These are phyloP conservation scores for Sarcodon sp. DNA, from an alignment of 768 basidiomycete genomes.

Conservation along the genomic window DNA sequence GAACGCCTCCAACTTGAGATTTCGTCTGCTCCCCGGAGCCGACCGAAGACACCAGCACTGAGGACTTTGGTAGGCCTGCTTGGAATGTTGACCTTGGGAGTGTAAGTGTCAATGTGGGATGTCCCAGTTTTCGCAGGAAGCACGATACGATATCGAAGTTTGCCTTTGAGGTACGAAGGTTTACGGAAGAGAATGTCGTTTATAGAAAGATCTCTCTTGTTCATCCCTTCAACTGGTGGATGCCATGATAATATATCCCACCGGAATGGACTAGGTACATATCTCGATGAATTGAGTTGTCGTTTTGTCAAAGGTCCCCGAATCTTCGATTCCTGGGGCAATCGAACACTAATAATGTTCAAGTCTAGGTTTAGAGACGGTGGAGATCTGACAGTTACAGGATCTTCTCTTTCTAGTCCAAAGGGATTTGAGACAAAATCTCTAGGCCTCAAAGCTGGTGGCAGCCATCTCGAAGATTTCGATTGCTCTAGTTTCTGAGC, in stretches of 20 bases:
- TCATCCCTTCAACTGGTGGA: slow-evolving; percentile 59
- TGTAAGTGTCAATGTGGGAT: slow-evolving; percentile 1
- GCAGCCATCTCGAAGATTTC: slow-evolving; percentile 13
- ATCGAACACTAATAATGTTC: slow-evolving; percentile 23
- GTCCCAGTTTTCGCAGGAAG: slow-evolving; percentile 18
- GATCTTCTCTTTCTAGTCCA: background rate
- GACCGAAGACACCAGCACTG: slow-evolving; percentile 11
- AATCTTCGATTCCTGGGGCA: slow-evolving; percentile 31
- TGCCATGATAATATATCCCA: slow-evolving; percentile 62
- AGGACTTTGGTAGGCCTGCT: slow-evolving; percentile 8
- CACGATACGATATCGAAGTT: slow-evolving; percentile 19
- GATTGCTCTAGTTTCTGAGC: slow-evolving; percentile 6
- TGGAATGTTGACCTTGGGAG: slow-evolving; percentile 28
- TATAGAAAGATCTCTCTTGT: slow-evolving; percentile 42
- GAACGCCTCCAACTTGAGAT: slow-evolving; percentile 25
- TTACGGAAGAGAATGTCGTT: slow-evolving; percentile 54
- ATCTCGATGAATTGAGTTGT: slow-evolving; percentile 32
- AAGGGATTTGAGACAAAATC: background rate
- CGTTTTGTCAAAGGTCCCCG: slow-evolving; percentile 33
- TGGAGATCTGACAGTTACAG: background rate
- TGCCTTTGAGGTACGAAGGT: slow-evolving; percentile 20
- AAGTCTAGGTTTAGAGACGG: slow-evolving; percentile 10
- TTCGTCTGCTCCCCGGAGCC: slow-evolving; percentile 22
- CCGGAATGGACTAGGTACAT: slow-evolving; percentile 25
- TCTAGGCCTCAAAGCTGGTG: slow-evolving; percentile 12